A percentile compares a stretch with the other conserved stretches of the same genome.
Conservation (phyloP, 148 eudicot genomes). For the Heliosperma pusillum region DNA sequence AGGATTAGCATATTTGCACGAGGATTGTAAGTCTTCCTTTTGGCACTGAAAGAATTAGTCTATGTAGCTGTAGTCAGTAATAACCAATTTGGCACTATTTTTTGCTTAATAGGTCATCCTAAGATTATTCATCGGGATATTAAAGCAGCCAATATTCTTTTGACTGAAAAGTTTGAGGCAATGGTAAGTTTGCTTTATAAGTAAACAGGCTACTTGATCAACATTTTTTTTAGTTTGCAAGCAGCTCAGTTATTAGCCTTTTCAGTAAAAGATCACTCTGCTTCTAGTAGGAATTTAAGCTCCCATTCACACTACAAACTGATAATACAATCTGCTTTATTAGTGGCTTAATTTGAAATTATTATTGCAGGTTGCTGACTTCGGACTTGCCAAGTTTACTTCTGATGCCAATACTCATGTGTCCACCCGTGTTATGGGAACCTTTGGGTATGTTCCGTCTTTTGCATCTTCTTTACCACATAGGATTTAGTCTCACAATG, state of each 20-base stretch:
- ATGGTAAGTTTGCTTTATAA: slow-evolving; percentile 46
- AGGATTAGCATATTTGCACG: slow-evolving; percentile 80
- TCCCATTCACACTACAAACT: background rate
- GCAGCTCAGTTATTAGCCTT: slow-evolving; percentile 1
- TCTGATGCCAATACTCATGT: slow-evolving; percentile 84
- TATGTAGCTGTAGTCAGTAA: background rate
- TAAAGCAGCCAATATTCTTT: slow-evolving; percentile 87
- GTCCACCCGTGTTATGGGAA: slow-evolving; percentile 98
- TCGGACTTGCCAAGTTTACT: slow-evolving; percentile 89
- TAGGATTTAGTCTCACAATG: background rate
- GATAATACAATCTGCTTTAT: background rate
- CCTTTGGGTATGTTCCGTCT: slow-evolving; percentile 72
- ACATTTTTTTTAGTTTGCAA: background rate
- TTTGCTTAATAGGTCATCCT: slow-evolving; percentile 69
- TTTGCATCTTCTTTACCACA: background rate
- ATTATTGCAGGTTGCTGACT: slow-evolving; percentile 81
- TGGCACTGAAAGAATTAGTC: background rate
- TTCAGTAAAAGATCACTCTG: background rate
- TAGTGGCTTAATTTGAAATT: slow-evolving; percentile 9
- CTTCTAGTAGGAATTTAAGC: background rate
- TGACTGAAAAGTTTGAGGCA: slow-evolving; percentile 86
- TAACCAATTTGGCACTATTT: slow-evolving; percentile 16
- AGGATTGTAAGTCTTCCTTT: slow-evolving; percentile 55
- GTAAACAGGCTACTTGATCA: background rate
- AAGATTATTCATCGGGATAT: slow-evolving; percentile 97